Percentiles rank a stretch among this genome's conserved stretches.
Evolutionary conservation across 371 early-diverging fungal genomes (phyloP).

Genomic region (Mortierella sp.): DNA sequence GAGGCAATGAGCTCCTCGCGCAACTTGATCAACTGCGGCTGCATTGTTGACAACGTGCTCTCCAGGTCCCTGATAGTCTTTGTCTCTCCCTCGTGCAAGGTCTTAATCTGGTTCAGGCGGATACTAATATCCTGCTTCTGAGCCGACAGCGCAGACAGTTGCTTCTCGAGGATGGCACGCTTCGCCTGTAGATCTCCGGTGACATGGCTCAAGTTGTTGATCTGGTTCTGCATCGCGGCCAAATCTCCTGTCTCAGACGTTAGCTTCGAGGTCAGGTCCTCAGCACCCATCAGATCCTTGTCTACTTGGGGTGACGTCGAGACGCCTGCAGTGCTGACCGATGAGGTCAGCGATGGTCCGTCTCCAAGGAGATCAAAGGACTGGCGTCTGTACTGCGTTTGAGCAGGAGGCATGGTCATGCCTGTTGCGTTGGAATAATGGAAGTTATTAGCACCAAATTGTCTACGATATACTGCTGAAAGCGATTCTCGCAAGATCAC

Average conservation of each 20-base stretch:
- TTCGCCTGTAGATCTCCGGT: conserved; percentile 62
- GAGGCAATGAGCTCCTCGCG: conserved; percentile 59
- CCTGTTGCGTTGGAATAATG: conserved; percentile 32
- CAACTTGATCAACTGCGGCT: conserved; percentile 54
- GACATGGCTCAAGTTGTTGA: conserved; percentile 58
- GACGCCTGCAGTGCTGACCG: conserved; percentile 14
- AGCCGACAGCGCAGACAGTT: conserved; percentile 52
- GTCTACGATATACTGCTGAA: neutral
- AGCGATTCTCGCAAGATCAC: neutral
- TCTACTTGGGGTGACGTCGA: conserved; percentile 11
- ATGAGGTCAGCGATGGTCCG: conserved; percentile 43
- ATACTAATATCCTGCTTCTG: conserved; percentile 66
- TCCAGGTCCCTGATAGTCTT: conserved; percentile 60
- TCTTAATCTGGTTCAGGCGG: conserved; percentile 59
- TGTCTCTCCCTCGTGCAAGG: conserved; percentile 61
- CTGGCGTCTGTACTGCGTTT: conserved; percentile 71
- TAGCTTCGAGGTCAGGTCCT: conserved; percentile 53
- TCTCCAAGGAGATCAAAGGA: conserved; percentile 68
- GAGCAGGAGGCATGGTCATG: conserved; percentile 53
- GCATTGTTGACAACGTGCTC: conserved; percentile 52
- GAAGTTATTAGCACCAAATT: too few species aligned
- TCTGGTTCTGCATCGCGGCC: conserved; percentile 58
- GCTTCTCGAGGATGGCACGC: conserved; percentile 56
- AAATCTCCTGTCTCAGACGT: conserved; percentile 50
- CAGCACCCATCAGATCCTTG: conserved; percentile 39